phyloP scores from a whole-genome alignment of 768 basidiomycete genomes.

The Xerocomus brunneocitrinus region DNA sequence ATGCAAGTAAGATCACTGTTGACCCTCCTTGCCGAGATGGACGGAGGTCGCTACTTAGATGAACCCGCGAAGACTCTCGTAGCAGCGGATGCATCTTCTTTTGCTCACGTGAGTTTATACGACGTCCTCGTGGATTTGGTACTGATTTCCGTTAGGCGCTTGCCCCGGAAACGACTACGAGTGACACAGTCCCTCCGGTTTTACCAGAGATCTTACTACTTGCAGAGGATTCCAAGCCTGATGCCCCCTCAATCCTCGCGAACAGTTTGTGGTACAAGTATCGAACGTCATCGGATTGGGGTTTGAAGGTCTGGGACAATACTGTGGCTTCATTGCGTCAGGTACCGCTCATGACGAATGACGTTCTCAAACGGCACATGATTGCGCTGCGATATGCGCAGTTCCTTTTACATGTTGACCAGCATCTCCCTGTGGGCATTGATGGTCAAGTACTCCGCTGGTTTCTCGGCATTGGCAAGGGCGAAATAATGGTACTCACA shows the following conservation, averaged over 20 bases:
- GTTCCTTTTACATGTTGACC: constrained; percentile 71
- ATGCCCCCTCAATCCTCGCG: constrained; percentile 66
- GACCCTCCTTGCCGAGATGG: constrained; percentile 60
- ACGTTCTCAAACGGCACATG: constrained; percentile 41
- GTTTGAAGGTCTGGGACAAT: constrained; percentile 82
- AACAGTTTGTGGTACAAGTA: constrained; percentile 83
- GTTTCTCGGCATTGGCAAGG: constrained; percentile 65
- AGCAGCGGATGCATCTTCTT: constrained; percentile 53
- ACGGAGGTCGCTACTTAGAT: constrained; percentile 54
- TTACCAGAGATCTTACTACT: constrained; percentile 65
- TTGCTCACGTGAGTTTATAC: constrained; percentile 48
- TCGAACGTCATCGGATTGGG: constrained; percentile 68
- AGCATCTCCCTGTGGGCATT: constrained; percentile 69
- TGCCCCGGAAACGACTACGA: constrained; percentile 33
- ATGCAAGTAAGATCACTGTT: constrained; percentile 61
- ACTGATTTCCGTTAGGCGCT: constrained; percentile 32
- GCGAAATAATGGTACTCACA: constrained; percentile 55
- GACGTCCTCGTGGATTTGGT: background rate
- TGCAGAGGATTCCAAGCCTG: constrained; percentile 51
- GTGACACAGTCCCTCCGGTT: constrained; percentile 33
- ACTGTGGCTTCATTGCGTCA: constrained; percentile 70
- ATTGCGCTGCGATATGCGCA: constrained; percentile 63
- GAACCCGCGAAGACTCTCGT: constrained; percentile 55
- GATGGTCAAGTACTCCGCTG: constrained; percentile 68
- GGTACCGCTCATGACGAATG: constrained; percentile 52